Base-by-base conservation (phyloP, 1,284 basidiomycete genomes). In the Schizophyllum commune region DNA sequence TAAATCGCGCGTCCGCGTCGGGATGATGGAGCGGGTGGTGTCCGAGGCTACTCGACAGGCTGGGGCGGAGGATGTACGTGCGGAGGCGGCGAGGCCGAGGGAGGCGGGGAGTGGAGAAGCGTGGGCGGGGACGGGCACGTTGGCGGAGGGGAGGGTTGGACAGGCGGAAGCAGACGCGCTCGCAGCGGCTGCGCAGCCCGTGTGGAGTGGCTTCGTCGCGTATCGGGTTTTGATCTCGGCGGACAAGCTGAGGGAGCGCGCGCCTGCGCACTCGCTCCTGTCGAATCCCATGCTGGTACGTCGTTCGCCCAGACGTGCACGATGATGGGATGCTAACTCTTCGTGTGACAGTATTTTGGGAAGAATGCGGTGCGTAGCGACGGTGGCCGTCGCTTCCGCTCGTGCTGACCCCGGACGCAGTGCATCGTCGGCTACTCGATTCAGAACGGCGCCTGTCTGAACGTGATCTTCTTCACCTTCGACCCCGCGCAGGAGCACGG, bases 121-220 rank as follows among this genome's bases (percentile, higher is more conserved):
- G n/a, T n/a, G n/a, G n/a, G n/a, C n/a, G n/a, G n/a, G n/a, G n/a
- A n/a, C n/a, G n/a, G n/a, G n/a, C n/a, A n/a, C n/a, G n/a, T n/a
- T n/a, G n/a, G n/a, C n/a, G n/a, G n/a, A n/a, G n/a, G n/a, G n/a
- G n/a, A n/a, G n/a, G n/a, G n/a, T n/a, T n/a, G n/a, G n/a, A n/a
- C n/a, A n/a, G 39, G 39, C 39, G 39, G 61, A 67, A 61, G 68
- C 70, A 39, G 53, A 66, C 56, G 52, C 65, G 55, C 61, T 75
- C n/a, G 57, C 72, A 60, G 61, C 63, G 54, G 68, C 65, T 32
- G 68, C 74, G 15, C 66, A 74, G 39, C 77, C 79, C 5, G 68
- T 68, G 9, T 81, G 76, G 76, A 78, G 74, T 13, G 79, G 79
- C 19, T 76, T 71, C 8, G 68, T 73, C 51, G 74, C 74, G 4